Conservation (phyloP, 768 basidiomycete genomes). For the Solioccasus polychromus region DNA sequence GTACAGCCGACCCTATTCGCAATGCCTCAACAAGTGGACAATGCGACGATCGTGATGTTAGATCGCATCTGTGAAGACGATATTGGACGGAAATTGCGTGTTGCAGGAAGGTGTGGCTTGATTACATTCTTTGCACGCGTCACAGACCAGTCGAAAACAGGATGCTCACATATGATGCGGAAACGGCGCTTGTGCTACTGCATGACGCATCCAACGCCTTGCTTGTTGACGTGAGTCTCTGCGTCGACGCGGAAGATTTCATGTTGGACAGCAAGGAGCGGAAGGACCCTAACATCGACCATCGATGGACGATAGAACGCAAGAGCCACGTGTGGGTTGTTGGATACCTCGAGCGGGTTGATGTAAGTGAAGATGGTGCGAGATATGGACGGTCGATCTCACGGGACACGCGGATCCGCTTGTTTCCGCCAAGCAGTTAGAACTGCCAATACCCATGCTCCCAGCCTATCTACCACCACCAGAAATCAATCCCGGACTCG, state of each 20-base stretch:
- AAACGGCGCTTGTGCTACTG: constrained; percentile 45
- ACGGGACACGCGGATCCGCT: constrained; percentile 13
- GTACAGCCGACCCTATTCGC: background rate
- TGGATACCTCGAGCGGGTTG: constrained; percentile 53
- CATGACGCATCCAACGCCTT: constrained; percentile 49
- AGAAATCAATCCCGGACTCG: constrained; percentile 41
- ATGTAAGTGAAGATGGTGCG: constrained; percentile 34
- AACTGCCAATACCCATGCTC: constrained; percentile 40
- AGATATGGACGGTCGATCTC: constrained; percentile 11
- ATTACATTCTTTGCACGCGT: constrained; percentile 15
- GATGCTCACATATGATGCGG: constrained; percentile 54
- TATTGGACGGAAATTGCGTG: constrained; percentile 51
- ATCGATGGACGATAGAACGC: constrained; percentile 52
- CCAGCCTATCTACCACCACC: constrained; percentile 41
- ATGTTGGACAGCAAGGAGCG: constrained; percentile 10
- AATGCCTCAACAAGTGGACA: constrained; percentile 51
- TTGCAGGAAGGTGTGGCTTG: constrained; percentile 54
- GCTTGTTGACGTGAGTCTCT: constrained; percentile 55
- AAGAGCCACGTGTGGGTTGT: constrained; percentile 51
- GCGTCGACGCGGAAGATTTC: constrained; percentile 36
- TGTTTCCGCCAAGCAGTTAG: constrained; percentile 28
- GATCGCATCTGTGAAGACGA: constrained; percentile 37
- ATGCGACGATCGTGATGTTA: constrained; percentile 44
- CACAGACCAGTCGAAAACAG: constrained; percentile 33
- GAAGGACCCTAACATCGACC: constrained; percentile 12